Conservation (phyloP, 2,329 filamentous ascomycete genomes). For the Aschersonia sp. region DNA sequence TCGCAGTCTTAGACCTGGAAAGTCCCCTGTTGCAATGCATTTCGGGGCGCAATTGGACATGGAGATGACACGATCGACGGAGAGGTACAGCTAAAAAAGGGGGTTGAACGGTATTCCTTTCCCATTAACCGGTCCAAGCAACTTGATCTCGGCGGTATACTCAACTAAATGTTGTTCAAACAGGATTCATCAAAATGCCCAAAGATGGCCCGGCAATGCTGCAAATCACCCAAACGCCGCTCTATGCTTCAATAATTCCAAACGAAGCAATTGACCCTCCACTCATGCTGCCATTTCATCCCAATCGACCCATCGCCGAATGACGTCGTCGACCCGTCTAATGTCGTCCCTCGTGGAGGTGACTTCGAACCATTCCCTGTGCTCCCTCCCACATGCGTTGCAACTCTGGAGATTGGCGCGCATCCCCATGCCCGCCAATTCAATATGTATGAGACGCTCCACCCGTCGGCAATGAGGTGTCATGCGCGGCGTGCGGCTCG, state of each 20-base stretch:
- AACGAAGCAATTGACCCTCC: background rate
- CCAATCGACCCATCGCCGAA: conserved; percentile 79
- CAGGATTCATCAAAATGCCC: too few species aligned
- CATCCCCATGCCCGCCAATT: conserved; percentile 53
- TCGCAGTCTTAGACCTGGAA: too few species aligned
- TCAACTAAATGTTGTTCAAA: too few species aligned
- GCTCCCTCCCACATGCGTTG: conserved; percentile 64
- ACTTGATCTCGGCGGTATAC: too few species aligned
- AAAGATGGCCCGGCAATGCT: background rate
- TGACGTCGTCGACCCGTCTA: conserved; percentile 49
- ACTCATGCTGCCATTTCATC: conserved; percentile 34
- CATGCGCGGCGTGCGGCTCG: conserved; percentile 38
- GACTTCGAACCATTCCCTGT: conserved; percentile 93
- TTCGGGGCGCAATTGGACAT: too few species aligned
- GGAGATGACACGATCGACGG: too few species aligned
- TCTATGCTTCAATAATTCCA: background rate
- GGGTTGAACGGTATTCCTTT: too few species aligned
- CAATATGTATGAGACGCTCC: conserved; percentile 80
- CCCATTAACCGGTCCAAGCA: too few species aligned
- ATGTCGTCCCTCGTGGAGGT: conserved; percentile 60
- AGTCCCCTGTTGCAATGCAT: too few species aligned
- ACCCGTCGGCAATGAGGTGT: conserved; percentile 79
- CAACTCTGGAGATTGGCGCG: conserved; percentile 46
- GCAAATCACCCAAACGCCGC: background rate
- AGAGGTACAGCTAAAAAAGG: too few species aligned